phyloP scores from a whole-genome alignment of 768 basidiomycete genomes.

The Russula brevipes region DNA sequence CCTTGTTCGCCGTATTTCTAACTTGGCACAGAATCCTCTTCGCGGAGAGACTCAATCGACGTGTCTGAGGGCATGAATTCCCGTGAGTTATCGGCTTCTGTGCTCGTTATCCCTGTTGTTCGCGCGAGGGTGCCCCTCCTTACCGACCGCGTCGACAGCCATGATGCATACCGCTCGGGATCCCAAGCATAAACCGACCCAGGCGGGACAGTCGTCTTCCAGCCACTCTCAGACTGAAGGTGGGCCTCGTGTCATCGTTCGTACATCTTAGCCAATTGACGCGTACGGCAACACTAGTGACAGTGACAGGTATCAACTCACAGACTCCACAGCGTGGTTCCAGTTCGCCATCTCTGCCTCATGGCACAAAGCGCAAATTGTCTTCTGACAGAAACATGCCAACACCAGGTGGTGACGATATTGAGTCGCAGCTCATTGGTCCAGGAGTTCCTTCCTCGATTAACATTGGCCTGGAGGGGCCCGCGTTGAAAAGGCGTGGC shows the following conservation, averaged over 20 bases:
- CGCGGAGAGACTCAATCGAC: conserved; percentile 19
- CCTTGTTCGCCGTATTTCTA: neutral
- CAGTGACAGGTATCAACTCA: conserved; percentile 41
- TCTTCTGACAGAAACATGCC: conserved; percentile 57
- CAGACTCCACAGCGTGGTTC: conserved; percentile 24
- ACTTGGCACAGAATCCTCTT: conserved; percentile 17
- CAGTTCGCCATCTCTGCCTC: conserved; percentile 31
- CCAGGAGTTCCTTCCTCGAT: conserved; percentile 61
- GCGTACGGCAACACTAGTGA: conserved; percentile 19
- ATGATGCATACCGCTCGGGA: conserved; percentile 18
- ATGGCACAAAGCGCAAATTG: conserved; percentile 81
- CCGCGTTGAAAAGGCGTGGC: conserved; percentile 76
- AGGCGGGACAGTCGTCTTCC: conserved; percentile 18
- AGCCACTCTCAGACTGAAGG: conserved; percentile 21
- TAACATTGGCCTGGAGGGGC: conserved; percentile 55
- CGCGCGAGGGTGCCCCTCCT: conserved; percentile 3
- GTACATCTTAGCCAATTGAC: conserved; percentile 19
- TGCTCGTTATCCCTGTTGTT: neutral
- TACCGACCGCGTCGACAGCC: conserved; percentile 6
- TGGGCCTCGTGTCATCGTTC: conserved; percentile 23
- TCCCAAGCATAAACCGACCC: conserved; percentile 20
- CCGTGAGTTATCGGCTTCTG: conserved; percentile 10
- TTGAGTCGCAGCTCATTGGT: conserved; percentile 62
- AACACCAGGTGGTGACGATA: conserved; percentile 54
- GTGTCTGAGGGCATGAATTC: conserved; percentile 19